Conservation (phyloP, 306 rosid genomes). For the Ochetophila trinervis region DNA sequence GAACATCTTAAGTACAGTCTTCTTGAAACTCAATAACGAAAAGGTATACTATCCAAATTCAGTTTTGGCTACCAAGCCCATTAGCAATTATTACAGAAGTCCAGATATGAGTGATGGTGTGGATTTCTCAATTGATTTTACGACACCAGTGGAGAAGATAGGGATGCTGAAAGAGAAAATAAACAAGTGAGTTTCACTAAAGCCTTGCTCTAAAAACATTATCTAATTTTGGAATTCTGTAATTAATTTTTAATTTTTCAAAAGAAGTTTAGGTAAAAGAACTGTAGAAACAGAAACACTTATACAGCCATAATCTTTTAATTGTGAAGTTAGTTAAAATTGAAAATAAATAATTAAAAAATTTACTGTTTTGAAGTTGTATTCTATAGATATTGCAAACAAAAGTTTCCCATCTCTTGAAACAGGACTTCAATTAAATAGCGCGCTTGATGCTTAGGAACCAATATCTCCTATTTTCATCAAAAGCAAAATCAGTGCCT, state of each 20-base stretch:
- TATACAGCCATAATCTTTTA: too few species aligned
- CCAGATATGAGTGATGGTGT: slow-evolving; percentile 68
- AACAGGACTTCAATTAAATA: too few species aligned
- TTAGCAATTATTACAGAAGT: slow-evolving; percentile 85
- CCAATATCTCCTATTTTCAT: too few species aligned
- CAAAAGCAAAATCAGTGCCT: too few species aligned
- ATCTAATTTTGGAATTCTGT: neutral
- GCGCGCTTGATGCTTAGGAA: too few species aligned
- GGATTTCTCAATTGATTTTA: slow-evolving; percentile 65
- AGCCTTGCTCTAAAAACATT: neutral
- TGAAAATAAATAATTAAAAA: too few species aligned
- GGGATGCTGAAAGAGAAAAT: slow-evolving; percentile 58
- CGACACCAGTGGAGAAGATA: slow-evolving; percentile 66
- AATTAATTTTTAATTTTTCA: neutral
- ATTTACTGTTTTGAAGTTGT: too few species aligned
- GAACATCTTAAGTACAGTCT: slow-evolving; percentile 84
- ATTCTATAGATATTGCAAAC: too few species aligned
- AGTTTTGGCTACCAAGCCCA: slow-evolving; percentile 73
- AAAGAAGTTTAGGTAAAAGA: too few species aligned
- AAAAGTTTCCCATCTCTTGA: too few species aligned
- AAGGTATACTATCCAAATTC: slow-evolving; percentile 89
- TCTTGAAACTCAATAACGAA: slow-evolving; percentile 78
- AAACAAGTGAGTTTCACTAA: slow-evolving; percentile 41
- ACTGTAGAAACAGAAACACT: too few species aligned
- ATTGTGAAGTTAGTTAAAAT: too few species aligned